Evolutionary conservation across 202 grass and related monocot genomes (phyloP), one percentile per base, ranked within the genome.

Genomic region (Eragrostis tef): DNA sequence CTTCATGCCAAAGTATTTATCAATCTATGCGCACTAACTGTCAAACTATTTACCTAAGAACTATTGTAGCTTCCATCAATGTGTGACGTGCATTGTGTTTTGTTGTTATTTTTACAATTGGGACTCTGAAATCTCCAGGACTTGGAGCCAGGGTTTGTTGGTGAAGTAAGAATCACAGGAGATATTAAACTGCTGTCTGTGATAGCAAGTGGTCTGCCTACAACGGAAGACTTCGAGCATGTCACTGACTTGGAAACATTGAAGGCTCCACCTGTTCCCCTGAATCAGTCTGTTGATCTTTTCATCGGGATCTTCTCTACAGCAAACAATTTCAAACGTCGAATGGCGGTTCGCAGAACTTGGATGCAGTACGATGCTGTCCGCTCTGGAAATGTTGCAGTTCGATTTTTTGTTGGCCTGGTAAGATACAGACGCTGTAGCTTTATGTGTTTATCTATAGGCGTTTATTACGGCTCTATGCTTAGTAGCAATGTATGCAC

Each of bases 361-460:
- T 98, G 96, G 96, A 95, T 98, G 96, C 96, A 98, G 53, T 98
- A 98, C 81, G 96, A 98, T 76, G 85, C 45, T 83, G 90, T 98
- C 20, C 80, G 85, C 7, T 91, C 77, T 78, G 92, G 92, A 83
- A 89, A 85, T 25, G 90, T 90, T 63, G 80, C 50, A 71, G 87
- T 95, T 16, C 84, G 87, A 24, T 98, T 98, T 83, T 98, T 98
- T 95, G 96, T 98, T 88, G 96, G 96, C 74, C 83, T 98, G 92
- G 96, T 98, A 93, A 71, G 88, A 61, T 48, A 26, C 57, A 81
- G 49, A 29, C 59, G 65, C 2, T 52, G 3, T 66, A 52, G 17
- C 22, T 39, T 53, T 71, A 46, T 29, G 20, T 67, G 34, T 74
- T 67, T 39, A 39, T 39, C 22, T 39, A 46, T 71, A 46, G 17